These are phyloP conservation scores for Chlorella sp. DNA, from an alignment of 139 green algal genomes.

Conservation along the genomic window DNA sequence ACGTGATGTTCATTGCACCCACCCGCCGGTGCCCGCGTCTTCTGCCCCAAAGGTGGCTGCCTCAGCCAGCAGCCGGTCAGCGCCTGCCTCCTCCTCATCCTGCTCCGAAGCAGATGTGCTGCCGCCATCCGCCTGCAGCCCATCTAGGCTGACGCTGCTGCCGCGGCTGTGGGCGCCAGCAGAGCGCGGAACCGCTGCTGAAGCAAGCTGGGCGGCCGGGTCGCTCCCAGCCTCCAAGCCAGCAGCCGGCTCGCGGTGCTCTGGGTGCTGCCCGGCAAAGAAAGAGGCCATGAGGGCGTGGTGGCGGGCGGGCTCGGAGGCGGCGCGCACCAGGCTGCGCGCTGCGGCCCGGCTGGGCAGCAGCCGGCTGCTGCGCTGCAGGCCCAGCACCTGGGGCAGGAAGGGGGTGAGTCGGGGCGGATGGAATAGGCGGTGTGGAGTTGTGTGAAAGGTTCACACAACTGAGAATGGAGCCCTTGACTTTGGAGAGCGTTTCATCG, in stretches of 20 bases:
- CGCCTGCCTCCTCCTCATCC: neutral
- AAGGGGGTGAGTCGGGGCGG: no score
- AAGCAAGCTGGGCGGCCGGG: neutral
- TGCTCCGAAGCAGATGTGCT: neutral
- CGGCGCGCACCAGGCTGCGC: neutral
- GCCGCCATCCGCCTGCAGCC: neutral
- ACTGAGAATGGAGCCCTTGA: no score
- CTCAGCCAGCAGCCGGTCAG: constrained; percentile 16
- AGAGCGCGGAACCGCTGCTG: no score
- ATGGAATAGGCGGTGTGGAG: no score
- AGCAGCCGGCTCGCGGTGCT: neutral
- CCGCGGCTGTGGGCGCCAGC: neutral
- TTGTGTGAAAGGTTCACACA: no score
- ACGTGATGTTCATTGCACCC: neutral
- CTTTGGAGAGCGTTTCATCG: no score
- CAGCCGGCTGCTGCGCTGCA: constrained; percentile 17
- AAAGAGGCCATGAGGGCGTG: neutral
- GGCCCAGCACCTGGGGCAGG: neutral
- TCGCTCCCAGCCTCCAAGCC: neutral
- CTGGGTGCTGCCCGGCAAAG: neutral
- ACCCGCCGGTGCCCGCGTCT: neutral
- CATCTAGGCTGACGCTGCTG: neutral
- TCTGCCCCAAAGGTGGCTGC: neutral
- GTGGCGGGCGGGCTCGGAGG: neutral
- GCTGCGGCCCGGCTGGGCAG: neutral